Evolutionary conservation across 2,329 filamentous ascomycete species (phyloP).

Genomic region (Pseudohalonectria lignicola): DNA sequence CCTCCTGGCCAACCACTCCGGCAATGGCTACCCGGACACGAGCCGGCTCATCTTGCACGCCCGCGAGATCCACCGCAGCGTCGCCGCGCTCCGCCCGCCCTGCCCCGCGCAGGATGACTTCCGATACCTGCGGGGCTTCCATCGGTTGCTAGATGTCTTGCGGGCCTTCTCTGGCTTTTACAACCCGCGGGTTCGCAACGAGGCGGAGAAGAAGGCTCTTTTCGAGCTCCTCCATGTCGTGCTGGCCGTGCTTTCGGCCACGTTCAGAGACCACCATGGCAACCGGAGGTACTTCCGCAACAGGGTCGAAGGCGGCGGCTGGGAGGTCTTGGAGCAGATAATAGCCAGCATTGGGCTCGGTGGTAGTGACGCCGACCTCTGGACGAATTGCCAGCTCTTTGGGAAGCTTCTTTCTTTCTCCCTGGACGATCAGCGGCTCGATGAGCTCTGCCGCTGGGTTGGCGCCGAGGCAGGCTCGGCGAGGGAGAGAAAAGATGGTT

Average conservation of each 20-base stretch:
- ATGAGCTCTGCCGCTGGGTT: conserved; percentile 52
- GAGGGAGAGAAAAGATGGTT: neutral
- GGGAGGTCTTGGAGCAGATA: conserved; percentile 63
- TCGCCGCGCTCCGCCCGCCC: conserved; percentile 34
- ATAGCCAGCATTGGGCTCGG: conserved; percentile 58
- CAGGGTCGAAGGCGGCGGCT: conserved; percentile 66
- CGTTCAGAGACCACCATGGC: conserved; percentile 67
- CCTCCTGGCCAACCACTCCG: conserved; percentile 11
- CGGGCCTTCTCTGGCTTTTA: conserved; percentile 67
- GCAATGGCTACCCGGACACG: conserved; percentile 34
- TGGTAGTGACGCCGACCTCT: conserved; percentile 54
- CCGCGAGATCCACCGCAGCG: conserved; percentile 54
- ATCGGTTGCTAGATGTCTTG: conserved; percentile 58
- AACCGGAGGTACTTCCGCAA: conserved; percentile 82
- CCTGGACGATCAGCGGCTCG: conserved; percentile 65
- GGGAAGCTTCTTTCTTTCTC: conserved; percentile 74
- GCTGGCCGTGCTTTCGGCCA: conserved; percentile 64
- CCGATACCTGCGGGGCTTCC: conserved; percentile 69
- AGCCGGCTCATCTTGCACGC: conserved; percentile 41
- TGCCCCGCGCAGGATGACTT: conserved; percentile 65
- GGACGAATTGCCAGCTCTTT: conserved; percentile 64
- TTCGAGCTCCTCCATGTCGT: conserved; percentile 61
- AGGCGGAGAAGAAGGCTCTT: conserved; percentile 51
- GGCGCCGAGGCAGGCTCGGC: conserved; percentile 9
- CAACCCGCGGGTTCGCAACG: conserved; percentile 49